Evolutionary conservation across 208 protist species (phyloP).

Genomic region (Leishmania braziliensis): DNA sequence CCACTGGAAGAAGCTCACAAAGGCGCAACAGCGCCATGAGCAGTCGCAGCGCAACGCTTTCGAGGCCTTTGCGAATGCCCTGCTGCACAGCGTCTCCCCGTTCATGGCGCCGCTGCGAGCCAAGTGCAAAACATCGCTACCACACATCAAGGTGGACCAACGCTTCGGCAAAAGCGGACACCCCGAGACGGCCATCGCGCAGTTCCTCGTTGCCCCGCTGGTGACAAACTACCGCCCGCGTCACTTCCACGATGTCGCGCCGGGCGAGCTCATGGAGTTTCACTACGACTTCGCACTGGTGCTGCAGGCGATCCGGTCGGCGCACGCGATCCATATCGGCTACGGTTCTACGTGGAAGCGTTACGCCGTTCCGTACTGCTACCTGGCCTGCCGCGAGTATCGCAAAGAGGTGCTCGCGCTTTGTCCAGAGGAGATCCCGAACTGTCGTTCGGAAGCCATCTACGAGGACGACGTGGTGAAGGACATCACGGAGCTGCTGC

Average conservation of each 20-base stretch:
- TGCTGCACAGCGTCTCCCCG: constrained; percentile 83
- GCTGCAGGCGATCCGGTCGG: constrained; percentile 54
- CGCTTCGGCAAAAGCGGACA: constrained; percentile 86
- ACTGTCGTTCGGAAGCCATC: constrained; percentile 77
- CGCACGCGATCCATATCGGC: constrained; percentile 65
- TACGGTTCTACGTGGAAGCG: constrained; percentile 89
- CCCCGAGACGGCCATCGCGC: constrained; percentile 82
- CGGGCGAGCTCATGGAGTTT: constrained; percentile 88
- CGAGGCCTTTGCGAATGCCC: constrained; percentile 85
- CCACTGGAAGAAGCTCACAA: constrained; percentile 87
- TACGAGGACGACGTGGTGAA: constrained; percentile 89
- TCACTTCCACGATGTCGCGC: constrained; percentile 88
- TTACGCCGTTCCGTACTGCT: constrained; percentile 83
- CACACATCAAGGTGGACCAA: constrained; percentile 90
- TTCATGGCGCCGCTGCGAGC: constrained; percentile 87
- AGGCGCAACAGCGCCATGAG: constrained; percentile 81
- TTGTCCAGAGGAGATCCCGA: constrained; percentile 86
- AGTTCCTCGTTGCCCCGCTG: constrained; percentile 86
- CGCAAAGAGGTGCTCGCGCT: constrained; percentile 75
- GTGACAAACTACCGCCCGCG: constrained; percentile 88
- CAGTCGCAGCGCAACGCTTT: constrained; percentile 86
- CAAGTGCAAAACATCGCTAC: constrained; percentile 72
- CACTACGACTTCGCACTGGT: constrained; percentile 87
- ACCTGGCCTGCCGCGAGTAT: constrained; percentile 80
- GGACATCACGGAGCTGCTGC: constrained; percentile 82